Base-by-base conservation (phyloP, 805 yeast species). In the Lachancea dasiensis region DNA sequence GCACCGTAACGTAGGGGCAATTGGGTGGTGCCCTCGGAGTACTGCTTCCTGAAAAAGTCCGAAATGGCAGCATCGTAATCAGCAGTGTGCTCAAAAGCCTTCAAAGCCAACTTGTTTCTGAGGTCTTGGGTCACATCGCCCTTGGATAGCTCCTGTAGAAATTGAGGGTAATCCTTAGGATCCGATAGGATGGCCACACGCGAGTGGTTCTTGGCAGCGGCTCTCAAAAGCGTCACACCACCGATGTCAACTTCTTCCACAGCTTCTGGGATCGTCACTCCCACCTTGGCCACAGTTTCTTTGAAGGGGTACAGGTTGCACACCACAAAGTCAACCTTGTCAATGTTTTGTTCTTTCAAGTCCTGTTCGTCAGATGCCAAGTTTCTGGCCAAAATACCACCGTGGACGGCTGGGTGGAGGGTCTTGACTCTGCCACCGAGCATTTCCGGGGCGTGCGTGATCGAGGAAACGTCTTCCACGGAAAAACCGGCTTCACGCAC, bases 371-470 rank as follows among this genome's bases (percentile, higher is more conserved):
- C 98, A 47, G 83, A 71, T 52, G 84, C 95, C 62, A 86, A 74
- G 68, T 92, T 77, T 70, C 97, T 79, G 36, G 98, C 97, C 51
- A 92, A 75, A 56, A 92, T 92, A 59, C 95, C 95, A 54, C 95
- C 98, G 64, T 92, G 98, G 45, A 92, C 96, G 21, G 97, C 98
- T 27, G 98, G 98, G 63, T 92, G 98, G 54, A 92, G 73, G 43
- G 98, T 92, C 72, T 92, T 92, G 53, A 92, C 98, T 68, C 98
- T 78, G 48, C 98, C 98, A 47, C 97, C 95, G 51, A 92, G 73
- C 95, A 92, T 92, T 67, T 92, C 98, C 37, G 98, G 98, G 27
- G 97, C 97, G 59, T 92, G 95, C 25, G 98, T 92, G 62, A 92
- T 86, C 43, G 92, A 63, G 27, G 94, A 80, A 27, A 92, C 96